Evolutionary conservation across 805 yeast species (phyloP), one percentile per base, ranked within the genome.

Genomic region (Lipomyces lipofer): DNA sequence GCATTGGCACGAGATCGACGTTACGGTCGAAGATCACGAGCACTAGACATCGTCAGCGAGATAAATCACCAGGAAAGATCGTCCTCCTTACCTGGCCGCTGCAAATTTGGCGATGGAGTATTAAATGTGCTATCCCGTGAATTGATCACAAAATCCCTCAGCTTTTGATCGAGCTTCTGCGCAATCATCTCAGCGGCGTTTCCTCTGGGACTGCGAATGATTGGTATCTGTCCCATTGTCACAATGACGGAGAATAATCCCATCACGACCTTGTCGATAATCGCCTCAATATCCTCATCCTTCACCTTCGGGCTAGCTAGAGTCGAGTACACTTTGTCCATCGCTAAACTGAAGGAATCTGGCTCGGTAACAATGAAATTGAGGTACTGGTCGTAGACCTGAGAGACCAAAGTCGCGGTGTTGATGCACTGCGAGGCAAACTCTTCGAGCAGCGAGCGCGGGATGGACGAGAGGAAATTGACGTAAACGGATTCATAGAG

Each of bases 161-260:
- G 75, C 66, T 83, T 85, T 64, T 82, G 80, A 66, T 95, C 97
- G 56, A 94, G 77, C 65, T 85, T 87, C 63, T 85, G 86, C 1
- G 97, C 95, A 35, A 94, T 86, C 67, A 91, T 79, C 68, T 94
- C 98, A 1, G 98, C 97, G 0, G 99, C 95, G 1, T 97, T 97
- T 46, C 95, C 95, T 39, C 85, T 77, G 43, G 94, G 91, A 49
- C 96, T 85, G 65, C 99, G 80, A 58, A 94, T 88, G 47, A 94
- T 83, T 1, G 99, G 99, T 29, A 94, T 81, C 7, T 83, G 78
- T 12, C 64, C 64, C 59, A 63, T 54, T 4, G 67, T 64, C 12
- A 64, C 52, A 8, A 94, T 78, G 10, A 87, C 76, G 45, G 92
- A 85, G 67, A 88, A 86, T 45, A 94, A 71, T 0, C 97, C 97